phyloP scores from a whole-genome alignment of 306 rosid genomes.

The Vicia faba region DNA sequence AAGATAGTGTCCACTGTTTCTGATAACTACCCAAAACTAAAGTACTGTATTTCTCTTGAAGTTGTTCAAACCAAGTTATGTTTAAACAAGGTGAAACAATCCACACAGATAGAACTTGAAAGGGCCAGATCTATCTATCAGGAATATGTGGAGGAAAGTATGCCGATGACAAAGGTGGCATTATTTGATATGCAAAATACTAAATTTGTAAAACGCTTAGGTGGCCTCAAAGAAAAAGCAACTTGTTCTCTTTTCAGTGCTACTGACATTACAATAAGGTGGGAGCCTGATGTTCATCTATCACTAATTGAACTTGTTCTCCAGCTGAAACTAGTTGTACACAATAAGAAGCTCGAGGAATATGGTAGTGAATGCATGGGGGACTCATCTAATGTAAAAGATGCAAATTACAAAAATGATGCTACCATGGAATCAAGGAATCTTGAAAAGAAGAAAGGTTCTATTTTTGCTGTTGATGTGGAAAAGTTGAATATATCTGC shows the following conservation, averaged over 20 bases:
- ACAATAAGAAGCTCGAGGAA: constrained; percentile 67
- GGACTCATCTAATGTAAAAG: constrained; percentile 43
- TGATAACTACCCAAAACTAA: constrained; percentile 54
- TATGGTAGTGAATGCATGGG: constrained; percentile 46
- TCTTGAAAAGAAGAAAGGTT: constrained; percentile 67
- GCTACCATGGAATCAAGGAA: constrained; percentile 49
- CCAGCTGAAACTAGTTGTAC: constrained; percentile 61
- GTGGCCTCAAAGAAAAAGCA: constrained; percentile 70
- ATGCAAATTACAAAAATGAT: constrained; percentile 54
- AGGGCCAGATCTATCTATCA: constrained; percentile 74
- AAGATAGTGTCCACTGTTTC: constrained; percentile 66
- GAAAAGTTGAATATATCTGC: constrained; percentile 81
- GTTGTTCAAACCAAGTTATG: constrained; percentile 64
- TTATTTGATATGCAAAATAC: constrained; percentile 76
- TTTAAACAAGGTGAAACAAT: constrained; percentile 81
- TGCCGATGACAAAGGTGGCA: constrained; percentile 55
- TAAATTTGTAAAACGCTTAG: constrained; percentile 82
- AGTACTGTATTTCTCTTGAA: constrained; percentile 72
- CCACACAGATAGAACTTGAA: constrained; percentile 76
- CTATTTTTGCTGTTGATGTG: constrained; percentile 84
- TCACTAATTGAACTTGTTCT: constrained; percentile 76
- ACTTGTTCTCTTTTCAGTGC: constrained; percentile 92
- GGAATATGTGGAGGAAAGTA: constrained; percentile 70
- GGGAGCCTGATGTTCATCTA: constrained; percentile 94
- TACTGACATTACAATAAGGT: constrained; percentile 68